Conservation (phyloP, 2,329 filamentous ascomycete species). For the Xylogone sp. region DNA sequence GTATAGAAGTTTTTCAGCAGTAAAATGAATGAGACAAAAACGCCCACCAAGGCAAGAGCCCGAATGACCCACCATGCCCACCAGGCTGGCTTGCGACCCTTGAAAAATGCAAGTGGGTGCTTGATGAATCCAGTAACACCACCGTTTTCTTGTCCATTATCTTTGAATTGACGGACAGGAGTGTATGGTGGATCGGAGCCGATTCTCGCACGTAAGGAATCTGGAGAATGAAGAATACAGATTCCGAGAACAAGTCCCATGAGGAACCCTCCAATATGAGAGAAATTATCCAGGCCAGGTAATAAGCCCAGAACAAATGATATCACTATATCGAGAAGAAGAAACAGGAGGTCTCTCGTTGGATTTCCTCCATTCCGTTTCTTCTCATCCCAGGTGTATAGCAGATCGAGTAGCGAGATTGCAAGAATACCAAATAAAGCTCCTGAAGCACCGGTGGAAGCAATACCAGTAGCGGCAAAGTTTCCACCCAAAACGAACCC, state of each 20-base stretch:
- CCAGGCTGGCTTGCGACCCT: slow-evolving; percentile 88
- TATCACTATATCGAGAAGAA: slow-evolving; percentile 79
- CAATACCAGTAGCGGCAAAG: slow-evolving; percentile 76
- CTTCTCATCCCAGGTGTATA: slow-evolving; percentile 89
- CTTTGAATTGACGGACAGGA: slow-evolving; percentile 53
- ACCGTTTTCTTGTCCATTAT: slow-evolving; percentile 18
- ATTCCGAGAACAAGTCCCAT: slow-evolving; percentile 88
- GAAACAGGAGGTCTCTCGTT: slow-evolving; percentile 80
- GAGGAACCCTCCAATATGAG: slow-evolving; percentile 91
- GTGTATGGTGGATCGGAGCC: slow-evolving; percentile 70
- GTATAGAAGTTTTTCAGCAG: slow-evolving; percentile 90
- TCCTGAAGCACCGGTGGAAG: slow-evolving; percentile 86
- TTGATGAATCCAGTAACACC: slow-evolving; percentile 46
- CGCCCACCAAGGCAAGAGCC: slow-evolving; percentile 71
- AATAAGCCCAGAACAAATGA: slow-evolving; percentile 90
- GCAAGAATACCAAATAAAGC: slow-evolving; percentile 89
- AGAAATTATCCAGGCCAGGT: slow-evolving; percentile 93
- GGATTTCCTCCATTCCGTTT: slow-evolving; percentile 48
- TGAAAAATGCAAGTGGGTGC: slow-evolving; percentile 76
- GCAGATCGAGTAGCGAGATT: slow-evolving; percentile 78
- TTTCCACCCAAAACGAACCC: slow-evolving; percentile 95
- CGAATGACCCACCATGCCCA: slow-evolving; percentile 96
- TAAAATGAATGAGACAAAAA: slow-evolving; percentile 80
- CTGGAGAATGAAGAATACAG: slow-evolving; percentile 84
- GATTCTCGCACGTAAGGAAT: slow-evolving; percentile 70